These are phyloP conservation scores for Penicillium fuscoglaucum DNA, from an alignment of 2,329 filamentous ascomycete genomes.

Conservation along the genomic window DNA sequence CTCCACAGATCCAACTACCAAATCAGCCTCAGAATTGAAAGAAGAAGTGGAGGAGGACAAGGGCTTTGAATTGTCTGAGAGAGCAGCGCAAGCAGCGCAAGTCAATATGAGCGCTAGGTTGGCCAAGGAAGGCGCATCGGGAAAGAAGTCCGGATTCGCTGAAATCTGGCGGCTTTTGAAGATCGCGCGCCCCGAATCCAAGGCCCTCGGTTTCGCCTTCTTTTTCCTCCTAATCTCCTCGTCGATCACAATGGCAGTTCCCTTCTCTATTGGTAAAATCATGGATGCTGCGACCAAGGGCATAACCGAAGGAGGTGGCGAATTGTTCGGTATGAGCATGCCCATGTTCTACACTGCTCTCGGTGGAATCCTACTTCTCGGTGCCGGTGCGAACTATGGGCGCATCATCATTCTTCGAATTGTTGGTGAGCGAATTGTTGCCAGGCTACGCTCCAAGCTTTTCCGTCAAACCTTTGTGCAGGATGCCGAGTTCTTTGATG, in stretches of 20 bases:
- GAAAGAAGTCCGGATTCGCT: slow-evolving; percentile 60
- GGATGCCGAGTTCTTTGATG: slow-evolving; percentile 98
- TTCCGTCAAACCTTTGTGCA: slow-evolving; percentile 94
- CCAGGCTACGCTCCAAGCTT: slow-evolving; percentile 81
- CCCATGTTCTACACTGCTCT: slow-evolving; percentile 86
- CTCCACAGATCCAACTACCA: slow-evolving; percentile 27
- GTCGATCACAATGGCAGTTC: slow-evolving; percentile 90
- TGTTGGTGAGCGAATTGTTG: slow-evolving; percentile 91
- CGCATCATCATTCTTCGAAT: slow-evolving; percentile 91
- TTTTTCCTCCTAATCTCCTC: slow-evolving; percentile 85
- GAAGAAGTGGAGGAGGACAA: slow-evolving; percentile 57
- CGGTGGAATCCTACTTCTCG: slow-evolving; percentile 72
- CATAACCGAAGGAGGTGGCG: slow-evolving; percentile 60
- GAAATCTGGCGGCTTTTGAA: slow-evolving; percentile 87
- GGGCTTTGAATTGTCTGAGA: slow-evolving; percentile 73
- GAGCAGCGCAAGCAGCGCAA: slow-evolving; percentile 80
- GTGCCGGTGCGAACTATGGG: slow-evolving; percentile 88
- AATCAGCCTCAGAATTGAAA: slow-evolving; percentile 38
- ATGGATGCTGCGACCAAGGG: slow-evolving; percentile 84
- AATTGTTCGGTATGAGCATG: slow-evolving; percentile 79
- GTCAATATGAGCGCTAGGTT: slow-evolving; percentile 86
- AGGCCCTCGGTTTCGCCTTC: slow-evolving; percentile 76
- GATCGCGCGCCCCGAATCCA: slow-evolving; percentile 82
- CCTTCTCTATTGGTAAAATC: slow-evolving; percentile 94
- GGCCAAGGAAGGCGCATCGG: slow-evolving; percentile 69